These are phyloP conservation scores for Pseudogymnoascus sp. DNA, from an alignment of 2,329 filamentous ascomycete species.

Conservation along the genomic window DNA sequence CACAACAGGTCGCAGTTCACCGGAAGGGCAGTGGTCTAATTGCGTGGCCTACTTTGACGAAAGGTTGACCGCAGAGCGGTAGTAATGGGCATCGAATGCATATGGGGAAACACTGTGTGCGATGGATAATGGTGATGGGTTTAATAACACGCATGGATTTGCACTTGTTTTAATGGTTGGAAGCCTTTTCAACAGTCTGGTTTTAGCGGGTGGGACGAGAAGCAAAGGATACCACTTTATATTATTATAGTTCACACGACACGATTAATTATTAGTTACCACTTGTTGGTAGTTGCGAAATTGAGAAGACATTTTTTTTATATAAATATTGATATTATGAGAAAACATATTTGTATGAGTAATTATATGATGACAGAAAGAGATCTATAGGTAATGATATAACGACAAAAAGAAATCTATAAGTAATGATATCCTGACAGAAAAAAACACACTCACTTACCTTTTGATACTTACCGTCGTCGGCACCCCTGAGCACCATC, in stretches of 20 bases:
- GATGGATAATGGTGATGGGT: neutral
- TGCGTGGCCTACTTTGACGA: neutral
- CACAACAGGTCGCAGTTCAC: constrained; percentile 49
- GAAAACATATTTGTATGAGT: neutral
- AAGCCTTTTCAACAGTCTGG: neutral
- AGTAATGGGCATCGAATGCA: neutral
- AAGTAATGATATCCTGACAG: neutral
- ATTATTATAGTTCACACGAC: constrained; percentile 7
- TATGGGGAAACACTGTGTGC: neutral
- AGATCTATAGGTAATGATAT: neutral
- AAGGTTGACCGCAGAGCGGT: neutral
- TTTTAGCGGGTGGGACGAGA: neutral
- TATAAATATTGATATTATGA: neutral
- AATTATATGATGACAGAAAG: neutral
- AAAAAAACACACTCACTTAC: neutral
- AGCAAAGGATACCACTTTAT: constrained; percentile 5
- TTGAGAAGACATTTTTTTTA: neutral
- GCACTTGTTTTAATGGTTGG: neutral
- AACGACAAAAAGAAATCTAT: neutral
- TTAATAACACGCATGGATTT: constrained; percentile 3
- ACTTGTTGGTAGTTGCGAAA: neutral
- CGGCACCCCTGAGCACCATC: neutral
- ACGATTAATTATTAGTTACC: neutral
- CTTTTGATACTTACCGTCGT: neutral
- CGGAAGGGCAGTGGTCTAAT: constrained; percentile 47